phyloP scores from a whole-genome alignment of 2,329 filamentous ascomycete species.

The Madurella mycetomatis region DNA sequence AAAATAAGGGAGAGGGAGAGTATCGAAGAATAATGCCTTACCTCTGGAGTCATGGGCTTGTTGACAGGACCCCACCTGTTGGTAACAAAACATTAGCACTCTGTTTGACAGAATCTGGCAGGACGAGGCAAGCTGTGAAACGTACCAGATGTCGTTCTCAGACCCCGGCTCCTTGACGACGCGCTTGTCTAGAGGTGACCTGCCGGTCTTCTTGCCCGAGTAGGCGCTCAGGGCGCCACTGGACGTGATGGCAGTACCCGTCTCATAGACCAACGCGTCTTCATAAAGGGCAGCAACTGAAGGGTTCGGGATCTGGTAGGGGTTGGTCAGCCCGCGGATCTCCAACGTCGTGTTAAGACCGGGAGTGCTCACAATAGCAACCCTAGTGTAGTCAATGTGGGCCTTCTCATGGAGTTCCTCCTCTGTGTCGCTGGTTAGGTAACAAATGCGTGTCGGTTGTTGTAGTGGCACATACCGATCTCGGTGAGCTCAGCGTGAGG shows the following conservation, averaged over 20 bases:
- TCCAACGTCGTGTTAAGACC: background rate
- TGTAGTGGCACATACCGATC: slow-evolving; percentile 54
- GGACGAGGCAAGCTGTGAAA: slow-evolving; percentile 1
- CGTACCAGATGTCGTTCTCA: slow-evolving; percentile 82
- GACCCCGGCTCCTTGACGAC: slow-evolving; percentile 89
- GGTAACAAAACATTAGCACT: slow-evolving; percentile 13
- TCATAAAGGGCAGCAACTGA: slow-evolving; percentile 95
- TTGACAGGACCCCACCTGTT: slow-evolving; percentile 90
- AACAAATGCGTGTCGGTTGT: background rate
- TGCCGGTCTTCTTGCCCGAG: slow-evolving; percentile 96
- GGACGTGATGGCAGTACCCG: slow-evolving; percentile 93
- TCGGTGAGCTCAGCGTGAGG: slow-evolving; percentile 88
- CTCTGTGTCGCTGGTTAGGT: slow-evolving; percentile 42
- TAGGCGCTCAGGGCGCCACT: slow-evolving; percentile 94
- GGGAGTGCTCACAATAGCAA: slow-evolving; percentile 75
- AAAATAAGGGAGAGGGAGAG: slow-evolving; percentile 16
- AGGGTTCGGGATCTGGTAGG: slow-evolving; percentile 70
- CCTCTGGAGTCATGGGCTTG: slow-evolving; percentile 96
- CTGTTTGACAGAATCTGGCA: background rate
- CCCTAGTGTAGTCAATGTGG: slow-evolving; percentile 98
- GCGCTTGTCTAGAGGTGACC: slow-evolving; percentile 94
- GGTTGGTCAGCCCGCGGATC: slow-evolving; percentile 21
- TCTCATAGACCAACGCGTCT: slow-evolving; percentile 95
- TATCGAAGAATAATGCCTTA: slow-evolving; percentile 49
- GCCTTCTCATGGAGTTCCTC: slow-evolving; percentile 96